These are phyloP conservation scores for Clavispora carvajalis DNA, from an alignment of 805 yeast species.

Conservation along the genomic window DNA sequence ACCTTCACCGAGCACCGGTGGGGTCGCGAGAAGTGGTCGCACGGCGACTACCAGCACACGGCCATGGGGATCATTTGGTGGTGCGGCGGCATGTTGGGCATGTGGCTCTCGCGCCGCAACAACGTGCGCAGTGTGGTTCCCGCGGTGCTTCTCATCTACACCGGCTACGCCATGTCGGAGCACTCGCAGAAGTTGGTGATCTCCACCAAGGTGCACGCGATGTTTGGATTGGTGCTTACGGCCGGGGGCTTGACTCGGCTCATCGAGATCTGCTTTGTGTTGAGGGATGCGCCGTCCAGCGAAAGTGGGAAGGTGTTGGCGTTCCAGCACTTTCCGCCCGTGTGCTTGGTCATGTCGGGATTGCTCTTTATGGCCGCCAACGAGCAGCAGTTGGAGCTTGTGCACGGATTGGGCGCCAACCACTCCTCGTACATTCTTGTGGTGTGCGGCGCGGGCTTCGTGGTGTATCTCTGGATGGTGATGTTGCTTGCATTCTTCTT, in stretches of 20 bases:
- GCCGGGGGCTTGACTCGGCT: slow-evolving; percentile 72
- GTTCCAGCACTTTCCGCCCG: slow-evolving; percentile 85
- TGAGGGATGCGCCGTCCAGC: slow-evolving; percentile 51
- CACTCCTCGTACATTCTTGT: slow-evolving; percentile 78
- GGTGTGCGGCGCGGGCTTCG: slow-evolving; percentile 65
- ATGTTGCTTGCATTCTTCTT: slow-evolving; percentile 56
- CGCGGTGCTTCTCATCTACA: slow-evolving; percentile 71
- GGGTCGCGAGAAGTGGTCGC: slow-evolving; percentile 85
- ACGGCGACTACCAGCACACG: slow-evolving; percentile 93
- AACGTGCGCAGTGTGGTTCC: slow-evolving; percentile 58
- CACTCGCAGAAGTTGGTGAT: slow-evolving; percentile 73
- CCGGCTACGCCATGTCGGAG: slow-evolving; percentile 93
- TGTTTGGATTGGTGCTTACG: slow-evolving; percentile 81
- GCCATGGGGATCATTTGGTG: slow-evolving; percentile 97
- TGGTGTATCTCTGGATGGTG: slow-evolving; percentile 63
- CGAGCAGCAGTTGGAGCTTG: slow-evolving; percentile 77
- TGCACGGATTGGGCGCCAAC: slow-evolving; percentile 72
- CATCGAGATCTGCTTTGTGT: slow-evolving; percentile 72
- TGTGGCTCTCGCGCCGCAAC: slow-evolving; percentile 57
- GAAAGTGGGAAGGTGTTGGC: slow-evolving; percentile 45
- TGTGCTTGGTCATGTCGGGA: slow-evolving; percentile 74
- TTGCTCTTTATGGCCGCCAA: slow-evolving; percentile 86
- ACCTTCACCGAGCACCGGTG: slow-evolving; percentile 96
- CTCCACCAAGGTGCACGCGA: slow-evolving; percentile 80
- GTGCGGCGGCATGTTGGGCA: slow-evolving; percentile 86